Percentiles rank a stretch among this genome's conserved stretches.
phyloP scores from a whole-genome alignment of 176 grass and related monocot genomes.

The Triticum dicoccoides region DNA sequence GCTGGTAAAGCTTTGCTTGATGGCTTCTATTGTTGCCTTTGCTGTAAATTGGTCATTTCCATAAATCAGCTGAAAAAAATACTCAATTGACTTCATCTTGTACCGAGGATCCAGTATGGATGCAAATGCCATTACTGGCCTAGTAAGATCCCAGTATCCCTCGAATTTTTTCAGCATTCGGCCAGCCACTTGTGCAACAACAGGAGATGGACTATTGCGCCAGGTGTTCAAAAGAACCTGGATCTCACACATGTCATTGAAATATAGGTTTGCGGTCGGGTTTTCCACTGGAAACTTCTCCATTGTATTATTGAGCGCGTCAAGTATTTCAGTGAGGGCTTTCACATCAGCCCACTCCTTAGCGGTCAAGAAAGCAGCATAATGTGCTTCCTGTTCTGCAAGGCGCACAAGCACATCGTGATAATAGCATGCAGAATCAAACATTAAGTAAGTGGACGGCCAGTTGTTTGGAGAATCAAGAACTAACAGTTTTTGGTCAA shows the following conservation, averaged over 20 bases:
- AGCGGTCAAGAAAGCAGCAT: slow-evolving; percentile 53
- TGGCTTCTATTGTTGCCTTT: slow-evolving; percentile 67
- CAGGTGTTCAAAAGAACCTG: slow-evolving; percentile 92
- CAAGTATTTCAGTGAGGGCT: slow-evolving; percentile 83
- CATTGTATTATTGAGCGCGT: slow-evolving; percentile 84
- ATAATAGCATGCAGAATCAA: slow-evolving; percentile 87
- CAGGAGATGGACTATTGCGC: slow-evolving; percentile 64
- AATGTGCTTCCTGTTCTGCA: slow-evolving; percentile 66
- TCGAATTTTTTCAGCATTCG: slow-evolving; percentile 93
- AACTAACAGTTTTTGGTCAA: slow-evolving; percentile 68
- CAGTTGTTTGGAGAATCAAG: slow-evolving; percentile 84
- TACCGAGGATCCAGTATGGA: slow-evolving; percentile 98
- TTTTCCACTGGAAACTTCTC: slow-evolving; percentile 80
- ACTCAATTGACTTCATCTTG: slow-evolving; percentile 99
- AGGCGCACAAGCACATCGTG: slow-evolving; percentile 67
- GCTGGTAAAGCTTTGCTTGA: slow-evolving; percentile 70
- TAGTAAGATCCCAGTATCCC: slow-evolving; percentile 72
- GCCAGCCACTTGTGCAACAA: slow-evolving; percentile 70
- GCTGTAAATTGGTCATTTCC: slow-evolving; percentile 64
- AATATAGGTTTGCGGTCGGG: slow-evolving; percentile 85
- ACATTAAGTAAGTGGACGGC: slow-evolving; percentile 80
- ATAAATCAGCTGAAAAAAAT: slow-evolving; percentile 90
- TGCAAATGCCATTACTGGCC: slow-evolving; percentile 83
- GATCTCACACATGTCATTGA: slow-evolving; percentile 94
- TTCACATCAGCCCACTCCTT: slow-evolving; percentile 90